Evolutionary conservation across 2,329 filamentous ascomycete species (phyloP), one percentile per base, ranked within the genome.

Genomic region (Alternaria incomplexa): DNA sequence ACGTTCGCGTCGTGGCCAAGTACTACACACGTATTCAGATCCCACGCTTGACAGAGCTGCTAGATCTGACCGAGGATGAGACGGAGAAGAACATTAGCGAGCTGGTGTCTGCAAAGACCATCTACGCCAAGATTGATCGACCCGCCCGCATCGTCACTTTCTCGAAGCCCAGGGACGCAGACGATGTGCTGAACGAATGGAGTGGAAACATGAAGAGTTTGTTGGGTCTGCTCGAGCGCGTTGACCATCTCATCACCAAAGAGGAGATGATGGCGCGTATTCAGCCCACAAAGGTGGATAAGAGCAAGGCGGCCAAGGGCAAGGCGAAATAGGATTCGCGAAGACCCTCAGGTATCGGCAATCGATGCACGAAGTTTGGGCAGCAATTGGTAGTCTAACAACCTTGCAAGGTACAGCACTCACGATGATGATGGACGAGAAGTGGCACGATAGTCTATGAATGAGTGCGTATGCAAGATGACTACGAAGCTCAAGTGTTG

Each of bases 261-360:
- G 96, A 99, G 83, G 96, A 99, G 86, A 99, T 99, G 96, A 99
- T 99, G 96, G 96, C 96, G 44, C 88, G 94, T 63, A 98, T 99
- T 75, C 91, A 96, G 81, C 93, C 93, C 6, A 85, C 73, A 26
- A 82, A 80, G 68, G 75, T 78, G n/a, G 80, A 81, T 59, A 81
- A 82, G 74, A 74, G 71, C 58, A 81, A 77, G 76, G 71, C 69
- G 1, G 68, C 50, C 28, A 82, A 81, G 68, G 78, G 73, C 26
- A 77, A 81, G 64, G 73, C 70, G 54, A 76, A 75, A 70, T 74
- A 57, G 69, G 36, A 11, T 23, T 56, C 26, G 17, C 13, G 40
- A 40, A 20, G 36, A 40, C 48, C n/a, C 12, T 23, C 30, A 25
- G 44, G 26, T 48, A 28, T 44, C 17, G 64, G 70, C 65, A 45